Percentiles rank a stretch among this genome's conserved stretches.
Conservation (phyloP, 75 land plant genomes). For the Pseudotsuga menziesii region DNA sequence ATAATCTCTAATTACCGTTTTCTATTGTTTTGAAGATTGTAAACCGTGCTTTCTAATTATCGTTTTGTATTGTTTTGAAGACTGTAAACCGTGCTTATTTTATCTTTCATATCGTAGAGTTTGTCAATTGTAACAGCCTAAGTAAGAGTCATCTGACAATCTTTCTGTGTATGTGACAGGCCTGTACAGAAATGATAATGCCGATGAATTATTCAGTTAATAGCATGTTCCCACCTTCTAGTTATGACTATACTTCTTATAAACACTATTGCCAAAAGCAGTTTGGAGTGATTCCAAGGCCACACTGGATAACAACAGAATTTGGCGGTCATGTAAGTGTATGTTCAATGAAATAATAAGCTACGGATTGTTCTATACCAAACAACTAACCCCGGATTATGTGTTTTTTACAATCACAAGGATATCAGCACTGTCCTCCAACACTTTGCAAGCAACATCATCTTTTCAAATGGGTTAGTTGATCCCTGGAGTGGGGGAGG, state of each 20-base stretch:
- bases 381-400: background rate
- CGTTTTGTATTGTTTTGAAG: too few species aligned
- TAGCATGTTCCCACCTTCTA: constrained; percentile 59
- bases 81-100: too few species aligned
- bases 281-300: constrained; percentile 52
- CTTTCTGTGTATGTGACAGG: constrained; percentile 27
- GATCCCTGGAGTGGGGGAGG: constrained; percentile 96
- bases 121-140: too few species aligned
- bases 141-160: too few species aligned
- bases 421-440: constrained; percentile 49
- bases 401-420: constrained; percentile 6
- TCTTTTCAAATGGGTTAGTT: constrained; percentile 79
- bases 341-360: background rate
- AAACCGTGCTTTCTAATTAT: too few species aligned
- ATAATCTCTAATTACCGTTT: too few species aligned
- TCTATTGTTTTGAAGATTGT: too few species aligned
- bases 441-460: constrained; percentile 76
- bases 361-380: background rate
- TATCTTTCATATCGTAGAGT: too few species aligned
- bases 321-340: constrained; percentile 77
- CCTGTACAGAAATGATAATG: constrained; percentile 88
- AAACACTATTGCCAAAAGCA: constrained; percentile 19
- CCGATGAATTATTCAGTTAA: constrained; percentile 46
- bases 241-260: constrained; percentile 21
- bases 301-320: constrained; percentile 67